These are phyloP conservation scores for Annulohypoxylon nitens DNA, from an alignment of 495 filamentous ascomycete genomes.

Conservation along the genomic window DNA sequence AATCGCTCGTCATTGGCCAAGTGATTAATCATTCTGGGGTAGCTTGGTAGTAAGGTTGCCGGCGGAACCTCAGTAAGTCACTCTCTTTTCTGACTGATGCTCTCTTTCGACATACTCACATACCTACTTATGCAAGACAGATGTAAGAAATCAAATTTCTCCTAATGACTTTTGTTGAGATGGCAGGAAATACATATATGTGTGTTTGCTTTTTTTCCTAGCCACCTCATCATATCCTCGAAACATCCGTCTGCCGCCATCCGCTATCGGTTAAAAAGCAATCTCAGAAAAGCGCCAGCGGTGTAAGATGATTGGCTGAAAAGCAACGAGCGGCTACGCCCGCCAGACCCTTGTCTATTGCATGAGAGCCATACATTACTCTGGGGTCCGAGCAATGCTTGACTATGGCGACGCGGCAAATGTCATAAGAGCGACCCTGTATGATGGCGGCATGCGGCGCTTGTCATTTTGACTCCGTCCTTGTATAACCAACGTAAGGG, in stretches of 20 bases:
- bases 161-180: not conserved
- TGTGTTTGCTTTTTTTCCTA: not conserved
- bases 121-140: no score
- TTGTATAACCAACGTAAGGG: conserved; percentile 20
- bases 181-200: not conserved
- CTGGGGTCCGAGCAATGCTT: not conserved
- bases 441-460: not conserved
- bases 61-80: conserved; percentile 12
- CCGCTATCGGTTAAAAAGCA: conserved; percentile 14
- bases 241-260: conserved; percentile 8
- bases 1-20: not conserved
- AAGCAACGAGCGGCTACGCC: conserved; percentile 26
- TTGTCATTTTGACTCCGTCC: conserved; percentile 16
- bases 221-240: not conserved
- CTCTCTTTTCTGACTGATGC: not conserved
- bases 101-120: not conserved
- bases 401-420: conserved; percentile 14
- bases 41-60: not conserved
- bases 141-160: not conserved
- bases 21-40: not conserved
- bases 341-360: conserved; percentile 1
- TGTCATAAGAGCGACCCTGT: not conserved
- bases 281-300: conserved; percentile 33
- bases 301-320: conserved; percentile 44
- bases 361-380: conserved; percentile 19